Evolutionary conservation across 768 basidiomycete species (phyloP), one percentile per base, ranked within the genome.

Genomic region (Sutorius australiensis): DNA sequence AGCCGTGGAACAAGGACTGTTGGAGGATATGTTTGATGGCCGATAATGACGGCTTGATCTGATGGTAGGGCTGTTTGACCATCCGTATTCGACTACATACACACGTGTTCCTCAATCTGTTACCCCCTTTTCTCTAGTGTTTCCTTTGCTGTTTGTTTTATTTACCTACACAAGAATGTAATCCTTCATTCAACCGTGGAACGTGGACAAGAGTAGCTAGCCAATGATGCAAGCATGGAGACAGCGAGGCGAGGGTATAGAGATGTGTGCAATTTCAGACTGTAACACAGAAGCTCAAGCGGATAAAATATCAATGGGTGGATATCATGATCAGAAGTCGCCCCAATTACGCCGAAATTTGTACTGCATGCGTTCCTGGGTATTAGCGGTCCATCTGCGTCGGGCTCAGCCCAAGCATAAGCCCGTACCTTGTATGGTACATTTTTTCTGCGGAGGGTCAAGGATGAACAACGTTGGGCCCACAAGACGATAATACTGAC

Each of bases 1-100:
- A 31, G 84, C 84, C 3, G 86, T 99, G 19, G 95, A 98, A 70
- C 77, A 75, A 42, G 83, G 86, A 6, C 68, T 99, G 42, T 72
- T 89, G 70, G 79, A 82, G 44, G 95, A 98, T 68, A 86, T 98
- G 77, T 99, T 98, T 65, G 94, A 98, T 56, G 83, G 83, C 51
- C 79, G 83, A 65, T 87, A 64, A 66, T 17, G 17, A 3, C 27
- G 13, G 19, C 7, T 37, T 32, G 31, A 58, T 33, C 16, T 36
- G 9, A 21, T 31, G 24, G 24, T 24, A 24, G 24, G 24, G 24
- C 27, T 30, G 24, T 30, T 14, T 27, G 6, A 24, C 30, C 24
- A 32, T 36, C 6, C 1, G 13, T 14, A 49, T 27, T 47, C n/a
- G 16, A 28, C 10, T 21, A 32, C 32, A 30, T 17, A 36, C 5